These are phyloP conservation scores for Sarcomyxa edulis DNA, from an alignment of 768 basidiomycete genomes.

Conservation along the genomic window DNA sequence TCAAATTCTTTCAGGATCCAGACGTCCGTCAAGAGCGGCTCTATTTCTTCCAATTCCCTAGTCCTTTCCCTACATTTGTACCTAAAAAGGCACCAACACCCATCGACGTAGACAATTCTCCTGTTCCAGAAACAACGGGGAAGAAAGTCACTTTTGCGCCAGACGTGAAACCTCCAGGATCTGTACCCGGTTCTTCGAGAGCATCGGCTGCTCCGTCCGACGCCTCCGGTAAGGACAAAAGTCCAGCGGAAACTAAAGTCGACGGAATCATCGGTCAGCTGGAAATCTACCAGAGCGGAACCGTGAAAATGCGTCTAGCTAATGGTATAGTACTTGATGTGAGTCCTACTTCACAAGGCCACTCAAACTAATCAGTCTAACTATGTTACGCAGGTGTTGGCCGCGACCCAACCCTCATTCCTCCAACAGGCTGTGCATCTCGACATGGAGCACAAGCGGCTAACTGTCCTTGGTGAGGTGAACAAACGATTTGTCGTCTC, in stretches of 20 bases:
- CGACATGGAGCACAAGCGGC: conserved; percentile 49
- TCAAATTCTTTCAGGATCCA: conserved; percentile 33
- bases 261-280: conserved; percentile 83
- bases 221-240: conserved; percentile 20
- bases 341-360: conserved; percentile 19
- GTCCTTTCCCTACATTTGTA: conserved; percentile 74
- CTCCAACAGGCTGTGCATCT: conserved; percentile 82
- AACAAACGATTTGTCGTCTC: conserved; percentile 81
- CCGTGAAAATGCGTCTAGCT: conserved; percentile 78
- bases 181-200: conserved; percentile 16
- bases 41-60: conserved; percentile 89
- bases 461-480: conserved; percentile 80
- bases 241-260: conserved; percentile 29
- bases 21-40: conserved; percentile 56
- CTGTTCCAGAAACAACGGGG: conserved; percentile 16
- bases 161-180: conserved; percentile 46
- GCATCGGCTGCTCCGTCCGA: conserved; percentile 21
- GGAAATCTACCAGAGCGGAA: conserved; percentile 81
- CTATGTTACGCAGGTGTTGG: conserved; percentile 50
- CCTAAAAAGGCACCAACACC: conserved; percentile 30
- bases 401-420: conserved; percentile 82
- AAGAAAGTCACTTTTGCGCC: conserved; percentile 65
- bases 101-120: conserved; percentile 12
- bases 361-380: conserved; percentile 2
- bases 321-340: conserved; percentile 85